phyloP scores from a whole-genome alignment of 2,329 filamentous ascomycete species.

The Geosmithia flava region DNA sequence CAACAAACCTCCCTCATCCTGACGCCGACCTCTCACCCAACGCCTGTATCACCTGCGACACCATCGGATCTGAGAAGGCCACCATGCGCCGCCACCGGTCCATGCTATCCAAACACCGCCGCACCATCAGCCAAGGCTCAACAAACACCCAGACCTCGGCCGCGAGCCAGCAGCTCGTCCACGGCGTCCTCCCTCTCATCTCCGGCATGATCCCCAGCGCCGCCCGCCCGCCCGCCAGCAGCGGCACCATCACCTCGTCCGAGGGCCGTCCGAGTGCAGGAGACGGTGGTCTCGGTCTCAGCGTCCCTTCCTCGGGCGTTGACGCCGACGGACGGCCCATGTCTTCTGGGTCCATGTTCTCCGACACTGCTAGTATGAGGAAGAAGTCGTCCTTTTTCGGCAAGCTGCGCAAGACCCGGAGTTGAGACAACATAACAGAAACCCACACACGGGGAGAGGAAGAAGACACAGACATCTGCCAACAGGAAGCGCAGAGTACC shows the following conservation, averaged over 20 bases:
- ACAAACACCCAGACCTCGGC: background rate
- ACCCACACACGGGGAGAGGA: too few species aligned
- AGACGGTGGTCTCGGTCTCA: too few species aligned
- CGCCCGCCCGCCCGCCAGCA: background rate
- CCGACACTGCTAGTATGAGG: background rate
- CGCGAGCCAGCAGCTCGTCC: slow-evolving; percentile 20
- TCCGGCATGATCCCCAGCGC: slow-evolving; percentile 10
- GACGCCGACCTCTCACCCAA: slow-evolving; percentile 45
- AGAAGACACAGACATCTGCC: too few species aligned
- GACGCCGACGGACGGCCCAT: too few species aligned
- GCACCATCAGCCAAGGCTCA: slow-evolving; percentile 30
- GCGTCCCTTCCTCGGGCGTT: too few species aligned
- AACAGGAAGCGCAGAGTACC: too few species aligned
- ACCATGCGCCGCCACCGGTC: slow-evolving; percentile 30
- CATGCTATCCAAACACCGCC: slow-evolving; percentile 33
- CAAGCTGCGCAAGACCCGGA: background rate
- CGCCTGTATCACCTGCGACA: slow-evolving; percentile 42
- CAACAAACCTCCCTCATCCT: slow-evolving; percentile 50
- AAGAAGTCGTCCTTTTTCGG: background rate
- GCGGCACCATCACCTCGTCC: background rate
- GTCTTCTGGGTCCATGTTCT: too few species aligned
- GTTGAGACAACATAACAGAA: background rate
- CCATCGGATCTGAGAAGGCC: slow-evolving; percentile 30
- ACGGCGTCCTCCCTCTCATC: slow-evolving; percentile 17
- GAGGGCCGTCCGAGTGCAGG: background rate